Evolutionary conservation across 179 eudicot species (phyloP), one percentile per base, ranked within the genome.

Genomic region (Gypsophila paniculata): DNA sequence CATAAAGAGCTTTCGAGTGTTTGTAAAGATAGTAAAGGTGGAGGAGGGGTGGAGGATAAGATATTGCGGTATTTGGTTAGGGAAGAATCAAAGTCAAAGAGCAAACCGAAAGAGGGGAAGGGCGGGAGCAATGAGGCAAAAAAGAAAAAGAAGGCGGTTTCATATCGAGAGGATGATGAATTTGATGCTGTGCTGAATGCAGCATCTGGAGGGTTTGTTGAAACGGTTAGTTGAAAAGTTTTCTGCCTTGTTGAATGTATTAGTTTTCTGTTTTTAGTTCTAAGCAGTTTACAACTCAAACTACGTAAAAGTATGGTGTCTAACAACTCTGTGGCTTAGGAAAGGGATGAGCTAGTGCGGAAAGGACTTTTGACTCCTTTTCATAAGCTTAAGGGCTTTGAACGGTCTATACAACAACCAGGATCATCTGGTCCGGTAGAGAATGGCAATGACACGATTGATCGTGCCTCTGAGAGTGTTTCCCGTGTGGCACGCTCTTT

Each of bases 281-380:
- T 53, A 11, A 21, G 13, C 23, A 26, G 12, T 48, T 55, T 11
- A 19, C 26, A 29, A 15, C 38, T 38, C 6, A 18, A 53, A 26
- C 26, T 26, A 32, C 42, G 25, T 26, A 53, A 66, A 17, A 18
- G 72, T 55, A 55, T 77, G 63, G 46, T 54, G 60, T 65, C 77
- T 80, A 72, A 82, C 68, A 46, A 36, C 62, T 70, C 32, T 80
- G 52, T 80, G 76, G 73, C 69, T 46, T 83, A 94, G 99, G 97
- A 95, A 92, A 87, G 93, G 83, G 99, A 95, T 74, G 96, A 92
- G 78, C 84, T 92, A 59, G 81, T 94, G 21, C 86, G 99, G 65
- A 95, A 92, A 85, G 99, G 99, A 71, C 61, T 92, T 62, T 85
- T 95, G 72, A 95, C 99, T 25, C 99, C 99, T 72, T 95, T 95